phyloP scores from a whole-genome alignment of 257 asterid species.

The Echites panduratus region DNA sequence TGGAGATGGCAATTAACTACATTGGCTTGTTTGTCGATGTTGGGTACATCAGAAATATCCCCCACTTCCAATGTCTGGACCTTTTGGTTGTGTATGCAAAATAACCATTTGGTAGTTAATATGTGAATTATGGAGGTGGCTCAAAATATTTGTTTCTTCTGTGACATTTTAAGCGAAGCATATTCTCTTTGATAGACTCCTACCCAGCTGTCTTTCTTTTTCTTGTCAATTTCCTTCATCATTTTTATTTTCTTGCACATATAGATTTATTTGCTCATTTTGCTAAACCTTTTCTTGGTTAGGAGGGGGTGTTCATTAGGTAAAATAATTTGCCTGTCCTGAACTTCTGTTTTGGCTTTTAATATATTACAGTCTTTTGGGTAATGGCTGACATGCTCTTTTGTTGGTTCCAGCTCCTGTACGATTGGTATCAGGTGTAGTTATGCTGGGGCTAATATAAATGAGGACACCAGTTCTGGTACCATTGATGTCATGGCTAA shows the following conservation, averaged over 20 bases:
- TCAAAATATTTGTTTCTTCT: neutral
- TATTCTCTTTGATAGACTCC: neutral
- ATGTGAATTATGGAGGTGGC: neutral
- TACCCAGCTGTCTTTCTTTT: too few species aligned
- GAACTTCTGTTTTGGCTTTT: neutral
- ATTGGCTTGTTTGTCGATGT: too few species aligned
- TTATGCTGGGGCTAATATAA: constrained; percentile 43
- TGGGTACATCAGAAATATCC: too few species aligned
- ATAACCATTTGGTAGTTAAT: neutral
- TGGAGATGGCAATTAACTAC: too few species aligned
- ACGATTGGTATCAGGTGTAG: constrained; percentile 58
- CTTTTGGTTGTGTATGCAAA: too few species aligned
- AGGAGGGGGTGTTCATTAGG: neutral
- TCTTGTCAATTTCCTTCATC: neutral
- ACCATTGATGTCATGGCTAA: constrained; percentile 87
- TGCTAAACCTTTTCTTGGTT: neutral
- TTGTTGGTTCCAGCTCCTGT: constrained; percentile 30
- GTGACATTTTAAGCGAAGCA: neutral
- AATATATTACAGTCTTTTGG: neutral
- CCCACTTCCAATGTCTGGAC: too few species aligned
- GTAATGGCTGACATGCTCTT: constrained; percentile 6
- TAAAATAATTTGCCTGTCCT: neutral
- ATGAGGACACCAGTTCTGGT: constrained; percentile 31
- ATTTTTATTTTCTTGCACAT: neutral
- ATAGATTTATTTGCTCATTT: neutral